These are phyloP conservation scores for Oryza glaberrima DNA, from an alignment of 176 grass and related monocot genomes.

Conservation along the genomic window DNA sequence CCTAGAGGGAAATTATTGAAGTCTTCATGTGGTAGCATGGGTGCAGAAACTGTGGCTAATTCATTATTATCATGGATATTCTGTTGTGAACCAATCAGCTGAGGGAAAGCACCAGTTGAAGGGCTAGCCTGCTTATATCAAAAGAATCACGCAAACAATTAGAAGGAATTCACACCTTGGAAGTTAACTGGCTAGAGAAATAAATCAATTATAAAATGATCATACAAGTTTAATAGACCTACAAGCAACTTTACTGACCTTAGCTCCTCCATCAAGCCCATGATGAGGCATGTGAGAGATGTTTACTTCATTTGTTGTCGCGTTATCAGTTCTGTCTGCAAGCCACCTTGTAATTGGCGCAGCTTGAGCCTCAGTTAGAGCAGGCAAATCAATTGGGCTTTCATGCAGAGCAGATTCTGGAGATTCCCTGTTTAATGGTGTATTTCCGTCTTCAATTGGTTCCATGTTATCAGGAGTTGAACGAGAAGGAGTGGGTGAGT, in stretches of 20 bases:
- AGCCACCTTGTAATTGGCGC: conserved; percentile 54
- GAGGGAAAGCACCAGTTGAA: conserved; percentile 7
- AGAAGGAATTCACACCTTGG: not conserved
- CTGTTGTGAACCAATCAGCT: conserved; percentile 17
- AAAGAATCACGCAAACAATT: conserved; percentile 1
- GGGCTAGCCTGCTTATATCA: conserved; percentile 50
- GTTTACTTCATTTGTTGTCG: conserved; percentile 12
- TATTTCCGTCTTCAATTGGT: conserved; percentile 54
- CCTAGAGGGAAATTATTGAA: conserved; percentile 16
- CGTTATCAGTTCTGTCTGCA: conserved; percentile 46
- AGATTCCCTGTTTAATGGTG: conserved; percentile 55
- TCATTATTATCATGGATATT: conserved; percentile 4
- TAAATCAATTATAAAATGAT: conserved; percentile 17
- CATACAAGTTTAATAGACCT: not conserved
- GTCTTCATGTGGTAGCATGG: conserved; percentile 17
- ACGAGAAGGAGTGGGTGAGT: conserved; percentile 67
- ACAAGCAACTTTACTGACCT: conserved; percentile 43
- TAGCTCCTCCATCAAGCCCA: conserved; percentile 22
- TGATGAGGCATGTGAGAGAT: conserved; percentile 22
- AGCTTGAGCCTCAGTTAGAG: conserved; percentile 34
- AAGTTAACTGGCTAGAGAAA: conserved; percentile 2
- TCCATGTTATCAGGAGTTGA: conserved; percentile 68
- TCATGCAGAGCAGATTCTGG: conserved; percentile 62
- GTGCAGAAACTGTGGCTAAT: not conserved
- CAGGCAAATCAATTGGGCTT: conserved; percentile 40